A percentile compares a stretch with the other conserved stretches of the same genome.
Evolutionary conservation across 2,329 filamentous ascomycete genomes (phyloP).

Genomic region (Rhexocercosporidium sp.): DNA sequence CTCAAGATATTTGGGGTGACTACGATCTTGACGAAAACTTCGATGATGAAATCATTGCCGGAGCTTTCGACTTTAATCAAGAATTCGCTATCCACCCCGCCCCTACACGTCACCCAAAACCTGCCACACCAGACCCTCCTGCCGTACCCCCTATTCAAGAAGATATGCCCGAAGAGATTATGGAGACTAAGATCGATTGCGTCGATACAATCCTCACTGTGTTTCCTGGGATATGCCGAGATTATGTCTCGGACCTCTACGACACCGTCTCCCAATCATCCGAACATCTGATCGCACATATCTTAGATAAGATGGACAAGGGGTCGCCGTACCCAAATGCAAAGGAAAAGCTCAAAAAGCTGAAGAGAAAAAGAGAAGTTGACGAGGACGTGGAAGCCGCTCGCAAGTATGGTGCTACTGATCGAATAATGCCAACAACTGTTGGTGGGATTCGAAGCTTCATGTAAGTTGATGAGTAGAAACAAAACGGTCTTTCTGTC

Average conservation of each 20-base stretch:
- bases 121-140: not conserved
- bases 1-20: constrained; percentile 9
- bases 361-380: constrained; percentile 45
- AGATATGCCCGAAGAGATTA: not conserved
- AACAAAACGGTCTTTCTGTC: not conserved
- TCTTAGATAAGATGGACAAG: constrained; percentile 49
- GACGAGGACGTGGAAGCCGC: constrained; percentile 45
- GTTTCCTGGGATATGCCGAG: constrained; percentile 53
- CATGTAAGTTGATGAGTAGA: constrained; percentile 28
- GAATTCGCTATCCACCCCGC: not conserved
- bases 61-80: constrained; percentile 6
- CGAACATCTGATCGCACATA: constrained; percentile 41
- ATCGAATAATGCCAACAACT: constrained; percentile 33
- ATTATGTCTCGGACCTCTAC: constrained; percentile 48
- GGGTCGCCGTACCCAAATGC: constrained; percentile 49
- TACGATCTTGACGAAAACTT: not conserved
- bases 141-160: not conserved
- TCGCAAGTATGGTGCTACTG: constrained; percentile 40
- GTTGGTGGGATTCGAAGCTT: constrained; percentile 26
- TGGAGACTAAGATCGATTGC: constrained; percentile 30
- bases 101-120: not conserved
- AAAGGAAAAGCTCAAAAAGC: constrained; percentile 41
- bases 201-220: constrained; percentile 47
- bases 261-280: constrained; percentile 32
- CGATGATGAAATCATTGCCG: constrained; percentile 2